phyloP scores from a whole-genome alignment of 306 rosid genomes.

The Cajanus cajan region DNA sequence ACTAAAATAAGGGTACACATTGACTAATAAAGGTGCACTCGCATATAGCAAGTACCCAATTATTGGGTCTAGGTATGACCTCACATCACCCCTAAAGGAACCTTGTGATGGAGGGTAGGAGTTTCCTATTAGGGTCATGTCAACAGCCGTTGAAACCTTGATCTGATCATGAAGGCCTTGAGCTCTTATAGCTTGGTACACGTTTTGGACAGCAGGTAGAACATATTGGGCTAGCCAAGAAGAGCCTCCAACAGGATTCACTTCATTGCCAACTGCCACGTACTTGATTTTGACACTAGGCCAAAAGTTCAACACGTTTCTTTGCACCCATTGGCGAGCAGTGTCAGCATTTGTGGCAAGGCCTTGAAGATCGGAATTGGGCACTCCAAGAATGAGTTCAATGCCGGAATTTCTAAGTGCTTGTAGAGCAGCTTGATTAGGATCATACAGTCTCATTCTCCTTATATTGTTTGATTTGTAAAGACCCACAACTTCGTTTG shows the following conservation, averaged over 20 bases:
- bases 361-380: conserved; percentile 49
- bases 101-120: conserved; percentile 65
- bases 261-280: conserved; percentile 67
- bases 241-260: conserved; percentile 52
- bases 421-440: conserved; percentile 47
- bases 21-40: conserved; percentile 55
- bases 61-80: conserved; percentile 56
- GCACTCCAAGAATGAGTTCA: conserved; percentile 58
- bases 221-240: conserved; percentile 42
- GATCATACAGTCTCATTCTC: conserved; percentile 56
- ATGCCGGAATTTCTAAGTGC: conserved; percentile 56
- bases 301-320: conserved; percentile 42
- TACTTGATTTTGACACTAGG: conserved; percentile 50
- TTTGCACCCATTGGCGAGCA: conserved; percentile 51
- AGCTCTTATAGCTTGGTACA: conserved; percentile 48
- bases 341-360: conserved; percentile 42
- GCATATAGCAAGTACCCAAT: conserved; percentile 54
- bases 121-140: conserved; percentile 54
- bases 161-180: conserved; percentile 47
- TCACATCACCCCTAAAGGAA: conserved; percentile 54
- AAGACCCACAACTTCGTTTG: conserved; percentile 45
- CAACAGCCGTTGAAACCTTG: conserved; percentile 65
- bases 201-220: conserved; percentile 47
- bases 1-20: conserved; percentile 63
- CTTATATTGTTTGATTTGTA: conserved; percentile 52